Evolutionary conservation across 1,284 basidiomycete genomes (phyloP).

Genomic region (Austroboletus olivaceoglutinosus): DNA sequence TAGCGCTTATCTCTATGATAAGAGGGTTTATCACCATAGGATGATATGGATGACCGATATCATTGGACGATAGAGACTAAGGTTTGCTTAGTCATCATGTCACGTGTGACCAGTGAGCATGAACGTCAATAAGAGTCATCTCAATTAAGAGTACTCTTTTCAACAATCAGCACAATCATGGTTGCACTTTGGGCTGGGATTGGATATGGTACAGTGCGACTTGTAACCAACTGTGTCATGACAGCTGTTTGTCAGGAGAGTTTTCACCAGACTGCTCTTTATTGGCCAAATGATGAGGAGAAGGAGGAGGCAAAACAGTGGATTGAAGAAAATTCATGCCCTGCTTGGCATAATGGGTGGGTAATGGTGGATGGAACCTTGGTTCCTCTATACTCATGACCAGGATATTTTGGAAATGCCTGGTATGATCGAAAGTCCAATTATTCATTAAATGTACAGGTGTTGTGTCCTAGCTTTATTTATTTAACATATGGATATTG

Average conservation of each 20-base stretch:
- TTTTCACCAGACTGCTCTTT: slow-evolving; percentile 9
- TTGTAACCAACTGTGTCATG: slow-evolving; percentile 26
- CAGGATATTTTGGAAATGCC: slow-evolving; percentile 33
- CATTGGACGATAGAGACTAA: too few species aligned
- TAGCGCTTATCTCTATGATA: too few species aligned
- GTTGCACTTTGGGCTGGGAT: slow-evolving; percentile 27
- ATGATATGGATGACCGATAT: too few species aligned
- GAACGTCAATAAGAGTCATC: too few species aligned
- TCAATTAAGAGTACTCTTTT: too few species aligned
- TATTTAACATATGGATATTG: slow-evolving; percentile 3
- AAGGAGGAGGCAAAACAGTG: slow-evolving; percentile 5
- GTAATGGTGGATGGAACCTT: slow-evolving; percentile 40
- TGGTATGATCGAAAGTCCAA: slow-evolving; percentile 40
- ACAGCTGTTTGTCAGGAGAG: slow-evolving; percentile 1
- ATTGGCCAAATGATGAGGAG: slow-evolving; percentile 2
- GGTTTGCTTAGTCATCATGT: too few species aligned
- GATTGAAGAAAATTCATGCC: slow-evolving; percentile 2
- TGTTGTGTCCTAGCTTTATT: slow-evolving; percentile 21
- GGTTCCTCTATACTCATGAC: slow-evolving; percentile 33
- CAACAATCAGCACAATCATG: slow-evolving; percentile 23
- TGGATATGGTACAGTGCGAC: slow-evolving; percentile 31
- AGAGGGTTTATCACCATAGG: too few species aligned
- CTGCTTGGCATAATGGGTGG: slow-evolving; percentile 21
- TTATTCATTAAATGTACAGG: slow-evolving; percentile 39
- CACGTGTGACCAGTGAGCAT: too few species aligned